These are phyloP conservation scores for Sporobolomyces roseus DNA, from an alignment of 768 basidiomycete genomes.

Conservation along the genomic window DNA sequence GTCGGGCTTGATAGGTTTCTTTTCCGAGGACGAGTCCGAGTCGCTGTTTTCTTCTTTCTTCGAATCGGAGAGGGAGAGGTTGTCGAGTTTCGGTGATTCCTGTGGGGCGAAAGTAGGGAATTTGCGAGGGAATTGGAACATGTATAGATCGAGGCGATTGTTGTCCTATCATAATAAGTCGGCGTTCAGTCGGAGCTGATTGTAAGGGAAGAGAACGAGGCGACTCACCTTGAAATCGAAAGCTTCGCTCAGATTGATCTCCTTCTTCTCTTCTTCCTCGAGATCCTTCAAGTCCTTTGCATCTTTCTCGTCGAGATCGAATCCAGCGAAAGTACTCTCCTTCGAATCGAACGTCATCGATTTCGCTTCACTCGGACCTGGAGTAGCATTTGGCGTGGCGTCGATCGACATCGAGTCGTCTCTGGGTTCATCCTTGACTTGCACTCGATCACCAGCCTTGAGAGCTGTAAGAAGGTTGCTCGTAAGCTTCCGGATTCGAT, in stretches of 20 bases:
- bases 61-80: neutral
- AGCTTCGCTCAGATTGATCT: slow-evolving; percentile 37
- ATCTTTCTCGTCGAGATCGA: slow-evolving; percentile 36
- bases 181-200: neutral
- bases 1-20: slow-evolving; percentile 35
- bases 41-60: neutral
- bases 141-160: slow-evolving; percentile 42
- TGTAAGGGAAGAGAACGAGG: neutral
- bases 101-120: slow-evolving; percentile 40
- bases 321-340: slow-evolving; percentile 26
- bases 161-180: slow-evolving; percentile 4
- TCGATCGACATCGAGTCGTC: slow-evolving; percentile 24
- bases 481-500: neutral
- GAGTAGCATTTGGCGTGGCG: slow-evolving; percentile 2
- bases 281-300: slow-evolving; percentile 36
- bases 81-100: too few species aligned
- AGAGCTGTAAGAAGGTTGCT: neutral
- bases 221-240: slow-evolving; percentile 32
- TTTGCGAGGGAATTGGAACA: slow-evolving; percentile 46
- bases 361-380: slow-evolving; percentile 3
- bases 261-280: slow-evolving; percentile 39
- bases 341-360: slow-evolving; percentile 25
- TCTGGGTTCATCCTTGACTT: slow-evolving; percentile 34
- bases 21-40: neutral
- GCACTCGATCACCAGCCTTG: slow-evolving; percentile 12